Evolutionary conservation across 768 basidiomycete genomes (phyloP), one percentile per base, ranked within the genome.

Genomic region (Suillus decipiens): DNA sequence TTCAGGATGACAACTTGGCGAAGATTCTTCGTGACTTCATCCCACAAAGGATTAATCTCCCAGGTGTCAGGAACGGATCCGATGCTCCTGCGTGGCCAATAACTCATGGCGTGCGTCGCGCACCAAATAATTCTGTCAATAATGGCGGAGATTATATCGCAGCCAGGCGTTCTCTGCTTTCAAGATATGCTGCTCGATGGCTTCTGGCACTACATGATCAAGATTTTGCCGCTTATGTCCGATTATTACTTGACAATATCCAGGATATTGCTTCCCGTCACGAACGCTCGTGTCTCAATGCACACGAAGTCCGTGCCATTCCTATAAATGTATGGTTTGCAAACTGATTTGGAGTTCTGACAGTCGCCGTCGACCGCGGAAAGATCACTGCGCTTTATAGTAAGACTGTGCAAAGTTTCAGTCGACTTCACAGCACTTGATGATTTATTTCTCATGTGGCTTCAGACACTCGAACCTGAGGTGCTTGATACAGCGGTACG

Each of bases 81-180:
- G 82, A 86, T 36, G 51, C 70, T 8, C 72, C 75, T 10, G 75
- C 82, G n/a, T 92, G 90, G 90, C 90, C 90, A 24, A 71, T 72
- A 19, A 57, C 72, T 3, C 58, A 66, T 7, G 60, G 69, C 28
- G 53, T 65, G 4, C 75, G 70, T 57, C 68, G 71, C 17, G 79
- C 84, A n/a, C 73, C 75, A 36, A 69, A 74, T 1, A 77, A 74
- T 65, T 78, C 83, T 14, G 74, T 76, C 8, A 83, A 82, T 61
- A 89, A 86, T 70, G 89, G 91, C 0, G 85, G 89, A 22, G 87
- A 90, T 65, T 94, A 92, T 71, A 78, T 91, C 51, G 82, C 84
- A 17, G 79, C 83, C 31, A 79, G 92, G 43, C 80, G 83, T 43
- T 73, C 78, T 2, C 73, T 94, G 24, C 73, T 86, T 58, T 68